phyloP scores from a whole-genome alignment of 129 eudicot genomes.

The Flaveria sonorensis region DNA sequence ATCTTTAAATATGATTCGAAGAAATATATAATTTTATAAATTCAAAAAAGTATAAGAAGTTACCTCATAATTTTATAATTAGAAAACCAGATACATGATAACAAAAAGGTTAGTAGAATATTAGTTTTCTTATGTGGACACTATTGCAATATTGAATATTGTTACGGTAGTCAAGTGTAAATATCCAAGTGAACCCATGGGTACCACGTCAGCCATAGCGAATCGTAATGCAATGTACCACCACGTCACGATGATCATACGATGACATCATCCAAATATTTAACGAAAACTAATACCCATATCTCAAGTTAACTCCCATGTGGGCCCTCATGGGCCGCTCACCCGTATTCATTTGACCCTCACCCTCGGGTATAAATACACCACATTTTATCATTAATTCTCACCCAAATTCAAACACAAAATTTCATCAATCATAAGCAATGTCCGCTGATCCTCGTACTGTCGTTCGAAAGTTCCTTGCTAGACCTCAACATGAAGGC shows the following conservation, averaged over 20 bases:
- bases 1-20: too few species aligned
- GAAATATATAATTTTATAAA: too few species aligned
- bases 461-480: slow-evolving; percentile 59
- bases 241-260: slow-evolving; percentile 19
- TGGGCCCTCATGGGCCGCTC: slow-evolving; percentile 17
- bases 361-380: slow-evolving; percentile 24
- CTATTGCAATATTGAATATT: neutral
- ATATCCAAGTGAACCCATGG: neutral
- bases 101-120: neutral
- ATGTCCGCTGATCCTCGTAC: slow-evolving; percentile 51
- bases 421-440: neutral
- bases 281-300: slow-evolving; percentile 19
- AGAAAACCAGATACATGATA: too few species aligned
- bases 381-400: neutral
- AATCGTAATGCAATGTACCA: slow-evolving; percentile 14
- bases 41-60: too few species aligned
- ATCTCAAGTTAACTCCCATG: slow-evolving; percentile 22
- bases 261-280: slow-evolving; percentile 21
- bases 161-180: neutral
- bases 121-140: too few species aligned
- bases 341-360: slow-evolving; percentile 29
- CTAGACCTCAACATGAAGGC: slow-evolving; percentile 81
- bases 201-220: slow-evolving; percentile 32
- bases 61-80: too few species aligned
- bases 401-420: slow-evolving; percentile 6